phyloP scores from a whole-genome alignment of 805 yeast species.

The Yamadazyma tumulicola region DNA sequence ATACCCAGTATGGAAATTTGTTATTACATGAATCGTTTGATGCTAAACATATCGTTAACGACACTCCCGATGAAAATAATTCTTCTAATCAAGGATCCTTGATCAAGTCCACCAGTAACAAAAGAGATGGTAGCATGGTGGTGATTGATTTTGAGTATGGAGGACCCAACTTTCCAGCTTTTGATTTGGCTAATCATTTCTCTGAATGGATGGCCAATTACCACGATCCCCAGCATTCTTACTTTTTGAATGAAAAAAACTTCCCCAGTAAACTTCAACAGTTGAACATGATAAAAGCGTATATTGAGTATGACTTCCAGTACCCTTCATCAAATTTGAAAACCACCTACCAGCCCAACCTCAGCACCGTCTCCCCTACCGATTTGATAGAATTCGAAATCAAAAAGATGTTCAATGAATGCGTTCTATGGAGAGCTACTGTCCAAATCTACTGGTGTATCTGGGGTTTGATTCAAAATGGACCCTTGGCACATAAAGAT shows the following conservation, averaged over 20 bases:
- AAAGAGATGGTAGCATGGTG: conserved; percentile 54
- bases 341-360: conserved; percentile 13
- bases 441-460: conserved; percentile 79
- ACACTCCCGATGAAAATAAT: conserved; percentile 2
- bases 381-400: conserved; percentile 41
- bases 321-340: conserved; percentile 31
- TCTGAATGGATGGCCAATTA: conserved; percentile 98
- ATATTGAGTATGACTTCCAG: conserved; percentile 58
- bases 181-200: conserved; percentile 89
- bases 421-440: conserved; percentile 74
- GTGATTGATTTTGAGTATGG: conserved; percentile 97
- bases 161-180: conserved; percentile 86
- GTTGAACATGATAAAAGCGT: conserved; percentile 69
- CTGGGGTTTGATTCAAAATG: conserved; percentile 90
- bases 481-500: conserved; percentile 23
- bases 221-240: conserved; percentile 52
- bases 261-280: conserved; percentile 73
- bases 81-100: conserved; percentile 9
- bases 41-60: conserved; percentile 34
- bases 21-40: conserved; percentile 60
- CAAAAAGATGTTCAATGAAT: conserved; percentile 57
- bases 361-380: conserved; percentile 5
- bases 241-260: conserved; percentile 49
- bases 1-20: conserved; percentile 93
- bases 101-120: conserved; percentile 27